A percentile compares a stretch with the other conserved stretches of the same genome.
phyloP scores from a whole-genome alignment of 2,329 filamentous ascomycete genomes.

The Neonectria ditissima region DNA sequence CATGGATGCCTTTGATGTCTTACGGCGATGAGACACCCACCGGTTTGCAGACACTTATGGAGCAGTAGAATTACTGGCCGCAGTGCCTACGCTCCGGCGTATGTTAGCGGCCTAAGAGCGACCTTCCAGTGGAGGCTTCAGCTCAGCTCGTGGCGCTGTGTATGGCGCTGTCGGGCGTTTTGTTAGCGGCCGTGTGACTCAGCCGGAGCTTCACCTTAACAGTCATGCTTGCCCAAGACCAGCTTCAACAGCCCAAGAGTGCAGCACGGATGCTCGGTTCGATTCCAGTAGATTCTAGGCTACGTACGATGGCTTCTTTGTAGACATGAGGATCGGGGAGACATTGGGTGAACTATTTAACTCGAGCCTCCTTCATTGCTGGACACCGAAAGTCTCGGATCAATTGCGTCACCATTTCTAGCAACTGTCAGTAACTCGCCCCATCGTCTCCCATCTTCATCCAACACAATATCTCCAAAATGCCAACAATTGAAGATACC shows the following conservation, averaged over 20 bases:
- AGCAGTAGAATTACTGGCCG: too few species aligned
- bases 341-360: background rate
- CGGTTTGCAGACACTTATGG: too few species aligned
- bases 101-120: background rate
- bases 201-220: constrained; percentile 14
- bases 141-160: background rate
- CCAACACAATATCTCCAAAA: constrained; percentile 22
- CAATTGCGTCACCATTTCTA: constrained; percentile 37
- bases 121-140: background rate
- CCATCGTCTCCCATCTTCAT: background rate
- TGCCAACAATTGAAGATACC: constrained; percentile 38
- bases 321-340: background rate
- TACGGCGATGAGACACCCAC: too few species aligned
- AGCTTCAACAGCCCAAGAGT: constrained; percentile 15
- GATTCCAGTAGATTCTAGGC: constrained; percentile 32
- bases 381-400: constrained; percentile 1
- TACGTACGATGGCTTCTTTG: background rate
- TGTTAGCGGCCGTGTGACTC: constrained; percentile 38
- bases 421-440: constrained; percentile 1
- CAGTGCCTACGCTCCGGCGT: too few species aligned
- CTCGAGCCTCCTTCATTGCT: background rate
- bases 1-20: too few species aligned
- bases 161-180: constrained; percentile 1
- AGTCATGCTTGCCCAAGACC: background rate
- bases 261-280: constrained; percentile 16